Conservation (phyloP, 768 basidiomycete species). For the Crepidotus variabilis region DNA sequence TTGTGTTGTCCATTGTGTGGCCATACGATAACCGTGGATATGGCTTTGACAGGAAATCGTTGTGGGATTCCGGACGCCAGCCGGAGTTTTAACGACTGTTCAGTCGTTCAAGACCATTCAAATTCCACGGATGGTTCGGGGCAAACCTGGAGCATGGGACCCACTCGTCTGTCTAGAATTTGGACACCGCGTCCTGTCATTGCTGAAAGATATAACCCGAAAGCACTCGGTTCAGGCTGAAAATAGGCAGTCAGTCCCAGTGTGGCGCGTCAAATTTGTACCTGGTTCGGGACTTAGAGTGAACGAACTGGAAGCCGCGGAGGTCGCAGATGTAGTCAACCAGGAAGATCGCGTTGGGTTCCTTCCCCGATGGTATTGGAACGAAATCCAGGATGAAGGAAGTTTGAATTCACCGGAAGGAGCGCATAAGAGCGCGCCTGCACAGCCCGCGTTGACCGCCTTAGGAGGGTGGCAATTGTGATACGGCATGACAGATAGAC, state of each 20-base stretch:
- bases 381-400: conserved; percentile 24
- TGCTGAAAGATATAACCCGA: conserved; percentile 38
- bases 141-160: conserved; percentile 75
- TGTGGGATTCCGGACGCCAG: conserved; percentile 82
- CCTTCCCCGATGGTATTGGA: conserved; percentile 70
- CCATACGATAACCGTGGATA: conserved; percentile 8
- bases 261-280: conserved; percentile 71
- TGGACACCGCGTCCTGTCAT: conserved; percentile 60
- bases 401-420: conserved; percentile 1
- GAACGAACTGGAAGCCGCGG: conserved; percentile 40
- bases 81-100: conserved; percentile 61
- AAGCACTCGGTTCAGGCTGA: conserved; percentile 17
- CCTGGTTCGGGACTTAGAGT: conserved; percentile 59
- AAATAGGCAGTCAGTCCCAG: conserved; percentile 21
- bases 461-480: conserved; percentile 17
- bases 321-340: conserved; percentile 52
- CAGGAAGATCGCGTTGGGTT: conserved; percentile 80
- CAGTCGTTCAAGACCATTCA: conserved; percentile 78
- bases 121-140: conserved; percentile 74
- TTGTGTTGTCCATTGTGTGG: conserved; percentile 1
- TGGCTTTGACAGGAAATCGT: conserved; percentile 60
- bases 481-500: conserved; percentile 15
- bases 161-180: conserved; percentile 71
- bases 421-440: conserved; percentile 4
- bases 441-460: conserved; percentile 8